Conservation (phyloP, 2,329 filamentous ascomycete species). For the Pyrenochaeta sp. region DNA sequence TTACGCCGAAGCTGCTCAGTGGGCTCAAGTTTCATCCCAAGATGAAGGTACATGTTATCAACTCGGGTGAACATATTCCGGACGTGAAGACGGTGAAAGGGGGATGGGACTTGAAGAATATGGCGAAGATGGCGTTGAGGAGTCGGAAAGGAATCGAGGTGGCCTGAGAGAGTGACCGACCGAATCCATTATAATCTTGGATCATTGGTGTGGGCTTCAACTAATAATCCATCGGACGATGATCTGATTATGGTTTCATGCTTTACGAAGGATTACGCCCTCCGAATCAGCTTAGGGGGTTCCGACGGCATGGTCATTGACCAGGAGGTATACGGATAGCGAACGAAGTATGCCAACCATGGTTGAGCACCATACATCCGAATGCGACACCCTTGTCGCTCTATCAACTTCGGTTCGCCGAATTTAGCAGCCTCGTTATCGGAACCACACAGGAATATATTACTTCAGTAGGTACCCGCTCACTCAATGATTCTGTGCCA, state of each 20-base stretch:
- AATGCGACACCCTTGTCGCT: neutral
- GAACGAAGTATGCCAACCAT: neutral
- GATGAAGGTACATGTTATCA: constrained; percentile 95
- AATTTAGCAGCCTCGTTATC: neutral
- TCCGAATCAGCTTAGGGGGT: no score
- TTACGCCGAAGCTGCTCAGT: constrained; percentile 92
- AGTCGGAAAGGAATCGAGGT: constrained; percentile 35
- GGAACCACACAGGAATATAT: neutral
- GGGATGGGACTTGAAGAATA: constrained; percentile 54
- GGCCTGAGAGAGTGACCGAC: constrained; percentile 10
- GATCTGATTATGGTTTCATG: neutral
- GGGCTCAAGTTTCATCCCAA: constrained; percentile 85
- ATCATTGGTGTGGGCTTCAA: neutral
- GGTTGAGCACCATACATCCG: neutral
- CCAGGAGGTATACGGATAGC: neutral
- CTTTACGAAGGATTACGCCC: neutral
- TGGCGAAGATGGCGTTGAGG: constrained; percentile 46
- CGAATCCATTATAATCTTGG: neutral
- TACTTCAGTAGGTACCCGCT: neutral
- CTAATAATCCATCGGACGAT: neutral
- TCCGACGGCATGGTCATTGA: neutral
- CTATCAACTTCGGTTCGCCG: neutral
- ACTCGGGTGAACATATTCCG: constrained; percentile 76
- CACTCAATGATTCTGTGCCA: neutral
- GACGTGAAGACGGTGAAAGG: constrained; percentile 41